Conservation (phyloP, 2,329 filamentous ascomycete genomes). For the Claviceps paspali region DNA sequence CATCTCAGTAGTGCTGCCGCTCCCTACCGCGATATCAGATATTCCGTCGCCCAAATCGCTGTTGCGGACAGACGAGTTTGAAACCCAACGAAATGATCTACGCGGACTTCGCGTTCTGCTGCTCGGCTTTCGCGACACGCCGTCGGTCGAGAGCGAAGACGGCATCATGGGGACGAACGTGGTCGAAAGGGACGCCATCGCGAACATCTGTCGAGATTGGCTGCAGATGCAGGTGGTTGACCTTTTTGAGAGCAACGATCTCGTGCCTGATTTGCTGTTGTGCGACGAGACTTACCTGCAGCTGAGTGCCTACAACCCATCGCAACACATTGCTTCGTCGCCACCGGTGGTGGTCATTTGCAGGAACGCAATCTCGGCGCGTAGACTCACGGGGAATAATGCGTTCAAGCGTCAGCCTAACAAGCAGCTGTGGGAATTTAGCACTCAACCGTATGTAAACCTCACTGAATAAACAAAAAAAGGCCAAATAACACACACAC, state of each 20-base stretch:
- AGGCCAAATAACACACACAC: no score
- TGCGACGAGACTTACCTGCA: slow-evolving; percentile 13
- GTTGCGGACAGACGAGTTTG: slow-evolving; percentile 14
- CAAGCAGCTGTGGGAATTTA: slow-evolving; percentile 19
- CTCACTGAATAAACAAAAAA: no score
- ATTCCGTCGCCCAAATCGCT: neutral
- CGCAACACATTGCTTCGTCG: slow-evolving; percentile 4
- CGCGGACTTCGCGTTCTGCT: slow-evolving; percentile 17
- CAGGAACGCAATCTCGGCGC: slow-evolving; percentile 3
- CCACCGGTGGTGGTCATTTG: slow-evolving; percentile 5
- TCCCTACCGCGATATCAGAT: slow-evolving; percentile 7
- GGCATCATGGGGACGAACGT: slow-evolving; percentile 4
- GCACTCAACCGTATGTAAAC: slow-evolving; percentile 22
- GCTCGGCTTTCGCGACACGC: slow-evolving; percentile 9
- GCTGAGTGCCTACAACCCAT: slow-evolving; percentile 9
- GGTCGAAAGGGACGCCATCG: slow-evolving; percentile 3
- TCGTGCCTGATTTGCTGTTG: slow-evolving; percentile 15
- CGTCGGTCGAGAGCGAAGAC: slow-evolving; percentile 2
- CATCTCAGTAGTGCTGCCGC: slow-evolving; percentile 18
- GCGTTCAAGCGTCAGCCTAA: slow-evolving; percentile 2
- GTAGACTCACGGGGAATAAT: neutral
- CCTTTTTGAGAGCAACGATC: slow-evolving; percentile 1
- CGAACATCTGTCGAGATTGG: slow-evolving; percentile 18
- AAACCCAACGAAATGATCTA: slow-evolving; percentile 14
- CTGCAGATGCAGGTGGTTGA: slow-evolving; percentile 16